Percentiles rank a stretch among this genome's conserved stretches.
These are phyloP conservation scores for Didymosphaeria variabile DNA, from an alignment of 2,329 filamentous ascomycete genomes.

Conservation along the genomic window DNA sequence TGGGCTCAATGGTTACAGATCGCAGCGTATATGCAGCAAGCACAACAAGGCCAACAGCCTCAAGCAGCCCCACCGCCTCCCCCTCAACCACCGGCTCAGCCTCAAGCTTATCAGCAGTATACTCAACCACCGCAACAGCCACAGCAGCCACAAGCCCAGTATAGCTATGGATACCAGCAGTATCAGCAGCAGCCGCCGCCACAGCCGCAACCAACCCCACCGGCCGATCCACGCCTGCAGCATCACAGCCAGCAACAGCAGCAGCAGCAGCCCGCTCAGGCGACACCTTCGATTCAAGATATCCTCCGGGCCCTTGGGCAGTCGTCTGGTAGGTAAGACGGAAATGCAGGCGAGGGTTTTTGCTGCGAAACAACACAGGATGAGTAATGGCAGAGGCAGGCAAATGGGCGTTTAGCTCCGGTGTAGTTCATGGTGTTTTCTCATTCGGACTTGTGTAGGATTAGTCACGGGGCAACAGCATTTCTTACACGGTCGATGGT, in stretches of 20 bases:
- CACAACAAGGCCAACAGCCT: slow-evolving; percentile 20
- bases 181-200: slow-evolving; percentile 4
- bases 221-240: slow-evolving; percentile 28
- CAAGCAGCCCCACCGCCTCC: slow-evolving; percentile 24
- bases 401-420: not conserved
- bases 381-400: not conserved
- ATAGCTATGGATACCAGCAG: slow-evolving; percentile 36
- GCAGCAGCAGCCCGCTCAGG: slow-evolving; percentile 29
- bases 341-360: not conserved
- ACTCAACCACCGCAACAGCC: slow-evolving; percentile 27
- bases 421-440: not conserved
- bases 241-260: slow-evolving; percentile 7
- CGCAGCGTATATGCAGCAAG: slow-evolving; percentile 30
- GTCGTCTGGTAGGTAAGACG: slow-evolving; percentile 10
- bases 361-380: not conserved
- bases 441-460: not conserved
- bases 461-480: not conserved
- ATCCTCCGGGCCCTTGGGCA: slow-evolving; percentile 40
- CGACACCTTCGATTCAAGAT: slow-evolving; percentile 38
- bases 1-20: slow-evolving; percentile 28
- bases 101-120: slow-evolving; percentile 25
- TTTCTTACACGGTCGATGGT: no score
- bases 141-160: slow-evolving; percentile 33
- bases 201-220: slow-evolving; percentile 33
- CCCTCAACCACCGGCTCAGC: slow-evolving; percentile 26